phyloP scores from a whole-genome alignment of 495 filamentous ascomycete genomes.

The Apodospora peruviana region DNA sequence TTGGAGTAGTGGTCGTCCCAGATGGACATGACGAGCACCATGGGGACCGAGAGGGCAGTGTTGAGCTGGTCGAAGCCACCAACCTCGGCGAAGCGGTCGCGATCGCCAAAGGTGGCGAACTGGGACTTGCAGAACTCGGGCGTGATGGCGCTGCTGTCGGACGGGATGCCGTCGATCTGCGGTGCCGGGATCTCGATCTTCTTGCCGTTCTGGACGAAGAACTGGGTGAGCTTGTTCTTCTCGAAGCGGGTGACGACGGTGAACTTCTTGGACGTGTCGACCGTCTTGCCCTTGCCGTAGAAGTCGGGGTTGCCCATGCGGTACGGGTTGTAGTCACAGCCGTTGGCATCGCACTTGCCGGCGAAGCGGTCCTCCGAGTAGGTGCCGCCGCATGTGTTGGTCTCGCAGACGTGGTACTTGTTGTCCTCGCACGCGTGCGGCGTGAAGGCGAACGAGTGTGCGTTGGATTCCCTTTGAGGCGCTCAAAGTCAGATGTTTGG shows the following conservation, averaged over 20 bases:
- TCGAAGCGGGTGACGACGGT: constrained; percentile 70
- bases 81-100: constrained; percentile 52
- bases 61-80: constrained; percentile 59
- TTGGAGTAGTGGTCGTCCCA: constrained; percentile 75
- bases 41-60: constrained; percentile 48
- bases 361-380: constrained; percentile 48
- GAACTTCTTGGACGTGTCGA: constrained; percentile 62
- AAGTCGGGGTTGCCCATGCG: constrained; percentile 58
- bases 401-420: constrained; percentile 54
- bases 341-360: constrained; percentile 65
- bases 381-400: constrained; percentile 41
- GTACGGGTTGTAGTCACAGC: constrained; percentile 76
- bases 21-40: constrained; percentile 72
- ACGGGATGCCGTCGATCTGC: constrained; percentile 18
- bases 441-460: constrained; percentile 55
- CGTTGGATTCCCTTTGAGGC: constrained; percentile 55
- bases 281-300: constrained; percentile 55
- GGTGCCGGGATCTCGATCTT: constrained; percentile 54
- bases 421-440: constrained; percentile 62
- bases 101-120: constrained; percentile 37
- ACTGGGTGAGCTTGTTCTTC: constrained; percentile 55
- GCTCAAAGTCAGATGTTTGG: neutral
- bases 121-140: constrained; percentile 24
- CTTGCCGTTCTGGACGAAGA: constrained; percentile 65
- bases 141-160: constrained; percentile 37